Percentiles rank a stretch among this genome's conserved stretches.
Evolutionary conservation across 139 green algal genomes (phyloP).

Genomic region (Chlorella vulgaris): DNA sequence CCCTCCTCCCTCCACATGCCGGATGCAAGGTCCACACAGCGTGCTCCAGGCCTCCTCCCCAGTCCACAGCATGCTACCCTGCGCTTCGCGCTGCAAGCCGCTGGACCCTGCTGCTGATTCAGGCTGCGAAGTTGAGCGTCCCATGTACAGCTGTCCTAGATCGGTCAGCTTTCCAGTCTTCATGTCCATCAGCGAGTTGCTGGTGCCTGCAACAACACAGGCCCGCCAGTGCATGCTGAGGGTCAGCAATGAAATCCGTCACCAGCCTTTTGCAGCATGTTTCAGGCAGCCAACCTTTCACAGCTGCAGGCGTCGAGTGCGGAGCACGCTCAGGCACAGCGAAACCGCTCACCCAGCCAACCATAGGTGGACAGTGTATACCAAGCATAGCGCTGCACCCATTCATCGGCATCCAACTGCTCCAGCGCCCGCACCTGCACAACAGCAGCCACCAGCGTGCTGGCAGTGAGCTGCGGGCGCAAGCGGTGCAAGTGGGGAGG

Average conservation of each 20-base stretch:
- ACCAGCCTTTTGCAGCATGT: no score
- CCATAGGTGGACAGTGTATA: slow-evolving; percentile 3
- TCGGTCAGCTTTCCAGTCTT: not conserved
- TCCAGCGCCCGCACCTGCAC: not conserved
- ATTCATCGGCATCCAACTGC: not conserved
- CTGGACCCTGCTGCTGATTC: no score
- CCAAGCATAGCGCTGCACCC: slow-evolving; percentile 2
- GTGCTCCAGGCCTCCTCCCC: not conserved
- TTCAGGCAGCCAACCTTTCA: no score
- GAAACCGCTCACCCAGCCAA: slow-evolving; percentile 25
- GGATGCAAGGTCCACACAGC: slow-evolving; percentile 4
- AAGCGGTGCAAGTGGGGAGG: not conserved
- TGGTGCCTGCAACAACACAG: not conserved
- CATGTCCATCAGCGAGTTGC: slow-evolving; percentile 18
- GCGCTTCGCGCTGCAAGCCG: not conserved
- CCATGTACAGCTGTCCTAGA: slow-evolving; percentile 9
- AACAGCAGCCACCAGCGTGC: not conserved
- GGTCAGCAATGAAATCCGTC: no score
- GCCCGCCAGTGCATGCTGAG: not conserved
- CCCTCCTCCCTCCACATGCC: not conserved
- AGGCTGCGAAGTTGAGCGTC: not conserved
- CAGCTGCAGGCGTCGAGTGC: no score
- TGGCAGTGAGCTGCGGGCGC: not conserved
- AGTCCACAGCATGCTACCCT: not conserved
- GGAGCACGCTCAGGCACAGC: no score